Evolutionary conservation across 1,139 yeast genomes (phyloP), one percentile per base, ranked within the genome.

Genomic region (Blastobotrys capitulatus): DNA sequence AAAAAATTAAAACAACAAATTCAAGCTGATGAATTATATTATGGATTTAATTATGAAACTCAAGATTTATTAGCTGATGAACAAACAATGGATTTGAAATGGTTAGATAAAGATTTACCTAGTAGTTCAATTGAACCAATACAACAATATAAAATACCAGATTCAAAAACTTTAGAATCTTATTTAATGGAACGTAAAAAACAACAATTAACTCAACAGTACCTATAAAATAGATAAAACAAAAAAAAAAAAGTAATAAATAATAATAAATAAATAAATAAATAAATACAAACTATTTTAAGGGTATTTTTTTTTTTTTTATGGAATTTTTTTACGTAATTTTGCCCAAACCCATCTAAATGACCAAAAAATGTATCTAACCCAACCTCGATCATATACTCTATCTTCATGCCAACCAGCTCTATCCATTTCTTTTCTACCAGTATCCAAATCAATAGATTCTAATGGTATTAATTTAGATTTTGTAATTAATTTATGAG

Each of bases 391-490:
- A 22, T 37, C 44, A 46, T 64, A 67, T 10, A 66, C 66, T 16
- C 71, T 61, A 51, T 67, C 71, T 46, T 67, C 71, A 13, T 54
- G 65, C 71, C 71, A 67, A 38, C 60, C 70, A 29, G 64, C 62
- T n/a, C 61, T 56, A 46, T 69, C 73, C 60, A 70, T 63, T 40
- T 85, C 94, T 46, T 89, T 76, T 59, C 95, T 74, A 1, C 94
- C 95, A 0, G 86, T 76, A 61, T 85, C 95, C 56, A 84, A 73
- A 63, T 87, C 95, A 51, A 87, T 65, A 25, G 82, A 79, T 53
- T 82, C 86, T 46, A 86, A 68, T 49, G 86, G 77, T 22, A 77
- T 80, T 13, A 78, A 58, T 50, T 58, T 59, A 1, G 87, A 77
- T 13, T 84, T 77, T 55, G 77, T 75, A 16, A 78, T 59, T 4